Conservation (phyloP, 169 alveolate genomes). For the Blepharisma undulans region DNA sequence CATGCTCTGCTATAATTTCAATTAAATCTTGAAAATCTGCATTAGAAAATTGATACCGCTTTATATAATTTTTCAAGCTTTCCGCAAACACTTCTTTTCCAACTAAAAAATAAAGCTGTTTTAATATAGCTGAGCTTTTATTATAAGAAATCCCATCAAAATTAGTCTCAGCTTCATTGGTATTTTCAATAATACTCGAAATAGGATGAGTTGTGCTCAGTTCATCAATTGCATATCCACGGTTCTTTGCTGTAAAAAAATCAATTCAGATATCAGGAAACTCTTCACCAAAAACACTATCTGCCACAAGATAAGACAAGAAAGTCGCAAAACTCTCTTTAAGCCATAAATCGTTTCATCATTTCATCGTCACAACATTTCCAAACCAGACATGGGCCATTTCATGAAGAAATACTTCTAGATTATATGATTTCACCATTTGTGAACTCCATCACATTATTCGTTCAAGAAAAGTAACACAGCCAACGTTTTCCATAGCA, state of each 20-base stretch:
- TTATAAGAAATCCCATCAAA: conserved; percentile 86
- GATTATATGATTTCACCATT: background rate
- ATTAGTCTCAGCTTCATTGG: conserved; percentile 57
- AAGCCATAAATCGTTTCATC: conserved; percentile 90
- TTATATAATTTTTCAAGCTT: conserved; percentile 16
- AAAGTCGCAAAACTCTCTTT: conserved; percentile 85
- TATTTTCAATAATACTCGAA: conserved; percentile 51
- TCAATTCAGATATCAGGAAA: conserved; percentile 44
- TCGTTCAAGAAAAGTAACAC: conserved; percentile 71
- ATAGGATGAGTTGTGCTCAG: conserved; percentile 76
- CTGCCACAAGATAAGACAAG: conserved; percentile 55
- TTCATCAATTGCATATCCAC: conserved; percentile 51
- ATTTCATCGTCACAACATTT: conserved; percentile 83
- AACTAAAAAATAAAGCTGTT: conserved; percentile 71
- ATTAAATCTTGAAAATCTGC: conserved; percentile 26
- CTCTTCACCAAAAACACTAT: conserved; percentile 28
- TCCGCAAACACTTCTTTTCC: conserved; percentile 55
- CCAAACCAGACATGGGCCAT: conserved; percentile 92
- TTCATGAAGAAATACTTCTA: conserved; percentile 85
- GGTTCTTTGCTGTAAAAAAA: conserved; percentile 38
- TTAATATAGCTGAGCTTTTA: conserved; percentile 83
- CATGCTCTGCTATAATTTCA: background rate
- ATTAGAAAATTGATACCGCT: background rate
- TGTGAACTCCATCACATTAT: conserved; percentile 51
- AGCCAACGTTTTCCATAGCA: conserved; percentile 93